A percentile compares a stretch with the other conserved stretches of the same genome.
Conservation (phyloP, 305 asterid genomes). For the Fraxinus dipetala region DNA sequence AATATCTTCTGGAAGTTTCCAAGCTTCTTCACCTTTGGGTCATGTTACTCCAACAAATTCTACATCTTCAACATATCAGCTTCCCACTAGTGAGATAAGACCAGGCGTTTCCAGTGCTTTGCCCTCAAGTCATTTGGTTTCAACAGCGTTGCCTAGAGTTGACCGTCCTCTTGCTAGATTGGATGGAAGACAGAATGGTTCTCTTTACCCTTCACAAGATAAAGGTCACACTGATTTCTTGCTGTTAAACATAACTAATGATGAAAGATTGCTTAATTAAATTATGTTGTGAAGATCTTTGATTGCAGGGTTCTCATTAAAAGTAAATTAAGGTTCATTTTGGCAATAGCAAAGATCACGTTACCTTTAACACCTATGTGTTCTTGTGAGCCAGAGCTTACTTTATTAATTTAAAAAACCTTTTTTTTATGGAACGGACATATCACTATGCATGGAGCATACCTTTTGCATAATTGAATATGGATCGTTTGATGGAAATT, state of each 20-base stretch:
- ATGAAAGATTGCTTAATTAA: slow-evolving; percentile 6
- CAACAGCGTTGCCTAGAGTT: slow-evolving; percentile 53
- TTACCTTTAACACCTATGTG: slow-evolving; percentile 2
- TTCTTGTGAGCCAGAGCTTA: slow-evolving; percentile 3
- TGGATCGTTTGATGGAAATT: slow-evolving; percentile 3
- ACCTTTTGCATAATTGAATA: not conserved
- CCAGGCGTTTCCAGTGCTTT: slow-evolving; percentile 52
- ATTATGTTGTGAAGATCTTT: slow-evolving; percentile 10
- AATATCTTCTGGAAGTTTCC: slow-evolving; percentile 51
- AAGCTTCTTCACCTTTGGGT: slow-evolving; percentile 41
- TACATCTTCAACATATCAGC: slow-evolving; percentile 71
- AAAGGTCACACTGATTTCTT: slow-evolving; percentile 50
- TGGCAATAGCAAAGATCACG: slow-evolving; percentile 4
- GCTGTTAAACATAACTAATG: slow-evolving; percentile 1
- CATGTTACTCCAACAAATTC: slow-evolving; percentile 45
- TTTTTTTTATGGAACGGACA: not conserved
- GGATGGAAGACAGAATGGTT: slow-evolving; percentile 68
- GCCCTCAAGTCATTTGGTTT: slow-evolving; percentile 47
- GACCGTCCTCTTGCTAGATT: slow-evolving; percentile 58
- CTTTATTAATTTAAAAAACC: not conserved
- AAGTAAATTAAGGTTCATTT: slow-evolving; percentile 9
- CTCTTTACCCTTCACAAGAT: slow-evolving; percentile 51
- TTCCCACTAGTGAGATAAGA: slow-evolving; percentile 85
- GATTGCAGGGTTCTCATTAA: slow-evolving; percentile 9
- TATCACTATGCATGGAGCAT: not conserved